Percentiles rank a stretch among this genome's conserved stretches.
These are phyloP conservation scores for Polychytrium aggregatum DNA, from an alignment of 192 early-diverging fungal genomes.

Conservation along the genomic window DNA sequence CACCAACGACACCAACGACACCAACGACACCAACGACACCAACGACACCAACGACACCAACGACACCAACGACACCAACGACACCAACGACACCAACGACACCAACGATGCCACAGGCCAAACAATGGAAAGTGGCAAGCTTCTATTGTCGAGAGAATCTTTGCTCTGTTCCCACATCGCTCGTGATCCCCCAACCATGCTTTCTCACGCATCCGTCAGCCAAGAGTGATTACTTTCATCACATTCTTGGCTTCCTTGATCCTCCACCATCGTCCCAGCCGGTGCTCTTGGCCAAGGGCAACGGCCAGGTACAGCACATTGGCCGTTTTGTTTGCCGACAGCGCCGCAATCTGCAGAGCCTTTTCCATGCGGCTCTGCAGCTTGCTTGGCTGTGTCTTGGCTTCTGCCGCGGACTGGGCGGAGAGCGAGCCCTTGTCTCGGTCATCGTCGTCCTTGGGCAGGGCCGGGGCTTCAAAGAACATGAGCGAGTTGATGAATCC, in stretches of 20 bases:
- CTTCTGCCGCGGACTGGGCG: background rate
- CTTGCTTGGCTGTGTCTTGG: background rate
- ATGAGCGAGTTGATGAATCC: slow-evolving; percentile 43
- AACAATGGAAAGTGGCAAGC: too few species aligned
- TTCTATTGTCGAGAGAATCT: too few species aligned
- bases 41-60: too few species aligned
- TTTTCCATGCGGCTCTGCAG: background rate
- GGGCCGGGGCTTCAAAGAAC: slow-evolving; percentile 40
- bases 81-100: too few species aligned
- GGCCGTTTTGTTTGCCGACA: slow-evolving; percentile 1
- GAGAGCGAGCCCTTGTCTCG: background rate
- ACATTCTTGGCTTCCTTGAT: slow-evolving; percentile 67
- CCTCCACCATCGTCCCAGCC: slow-evolving; percentile 81
- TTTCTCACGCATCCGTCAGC: too few species aligned
- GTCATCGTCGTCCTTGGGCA: background rate
- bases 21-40: too few species aligned
- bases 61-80: too few species aligned
- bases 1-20: too few species aligned
- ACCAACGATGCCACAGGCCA: too few species aligned
- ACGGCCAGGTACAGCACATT: slow-evolving; percentile 43
- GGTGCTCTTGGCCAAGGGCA: slow-evolving; percentile 81
- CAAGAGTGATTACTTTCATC: slow-evolving; percentile 60
- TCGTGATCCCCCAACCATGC: too few species aligned
- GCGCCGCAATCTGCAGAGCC: slow-evolving; percentile 1
- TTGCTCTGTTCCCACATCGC: too few species aligned